Base-by-base conservation (phyloP, 495 filamentous ascomycete species). In the Xylaria telfairii region DNA sequence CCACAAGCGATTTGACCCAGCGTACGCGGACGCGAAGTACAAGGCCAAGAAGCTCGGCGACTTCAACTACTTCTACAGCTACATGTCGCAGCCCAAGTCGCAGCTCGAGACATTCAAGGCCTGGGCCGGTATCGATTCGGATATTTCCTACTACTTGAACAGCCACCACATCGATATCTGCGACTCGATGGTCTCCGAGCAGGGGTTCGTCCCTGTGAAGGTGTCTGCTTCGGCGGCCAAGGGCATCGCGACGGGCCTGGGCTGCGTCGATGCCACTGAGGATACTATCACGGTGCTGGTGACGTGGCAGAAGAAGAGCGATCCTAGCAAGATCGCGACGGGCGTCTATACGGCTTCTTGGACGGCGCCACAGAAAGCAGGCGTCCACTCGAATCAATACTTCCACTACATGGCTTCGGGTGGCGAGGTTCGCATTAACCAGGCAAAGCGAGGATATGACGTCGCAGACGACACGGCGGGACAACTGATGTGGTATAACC, bases 41-140 rank as follows among this genome's bases (percentile, higher is more conserved):
- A 90, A 91, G 70, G 93, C 95, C 0, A 81, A 85, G 75, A 86
- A 80, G 32, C 82, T 98, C 7, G 95, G 95, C 61, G 92, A 97
- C 79, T 97, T 97, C 88, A 97, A 96, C 82, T 97, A 97, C 85
- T 98, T 97, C 81, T 97, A 97, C 84, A 91, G 88, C 72, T 98
- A 97, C 84, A 97, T 98, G 95, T 92, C 89, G 62, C 95, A 98
- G 85, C 95, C 95, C 28, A 97, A 98, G 78, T 90, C 81, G 24
- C 95, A 97, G 82, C 86, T 98, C 7, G 93, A 96, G 83, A 97
- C 95, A 0, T 98, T 98, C 90, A 96, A 94, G 80, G 92, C 94
- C 0, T 98, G 95, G 95, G 95, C 95, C 0, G 95, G 95, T 59
- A 87, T 89, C 64, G 94, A 97, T 75, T 93, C 90, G 42, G 95